These are phyloP conservation scores for Alternaria sp. DNA, from an alignment of 2,329 filamentous ascomycete genomes.

Conservation along the genomic window DNA sequence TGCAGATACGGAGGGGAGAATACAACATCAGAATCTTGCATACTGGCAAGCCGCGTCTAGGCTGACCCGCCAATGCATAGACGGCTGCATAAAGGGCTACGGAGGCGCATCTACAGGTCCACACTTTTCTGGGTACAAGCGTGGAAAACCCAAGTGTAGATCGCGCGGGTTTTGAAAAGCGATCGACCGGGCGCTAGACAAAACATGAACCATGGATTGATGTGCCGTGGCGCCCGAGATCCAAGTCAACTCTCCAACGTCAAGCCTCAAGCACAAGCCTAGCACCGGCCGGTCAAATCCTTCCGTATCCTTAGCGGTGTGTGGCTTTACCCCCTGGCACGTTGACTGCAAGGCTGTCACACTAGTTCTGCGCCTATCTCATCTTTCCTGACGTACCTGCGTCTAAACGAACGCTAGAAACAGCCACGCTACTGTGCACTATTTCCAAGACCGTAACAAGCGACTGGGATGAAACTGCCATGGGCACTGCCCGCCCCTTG, in stretches of 20 bases:
- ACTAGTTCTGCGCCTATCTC: constrained; percentile 13
- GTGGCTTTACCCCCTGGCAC: constrained; percentile 3
- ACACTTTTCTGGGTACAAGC: neutral
- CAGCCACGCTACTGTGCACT: neutral
- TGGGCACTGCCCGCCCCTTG: constrained; percentile 7
- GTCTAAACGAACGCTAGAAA: constrained; percentile 1
- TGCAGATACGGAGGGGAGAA: constrained; percentile 9
- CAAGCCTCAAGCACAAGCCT: neutral
- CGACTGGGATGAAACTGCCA: constrained; percentile 2
- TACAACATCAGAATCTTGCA: constrained; percentile 10
- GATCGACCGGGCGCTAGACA: constrained; percentile 17
- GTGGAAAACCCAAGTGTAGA: neutral
- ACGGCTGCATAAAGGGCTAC: neutral
- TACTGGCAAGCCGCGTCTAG: neutral
- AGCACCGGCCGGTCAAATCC: neutral
- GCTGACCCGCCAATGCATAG: neutral
- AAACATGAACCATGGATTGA: constrained; percentile 1
- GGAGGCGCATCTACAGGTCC: neutral
- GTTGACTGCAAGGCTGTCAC: constrained; percentile 12
- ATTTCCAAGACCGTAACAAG: neutral
- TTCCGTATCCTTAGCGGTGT: neutral
- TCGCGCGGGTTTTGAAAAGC: constrained; percentile 2
- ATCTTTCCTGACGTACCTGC: constrained; percentile 11
- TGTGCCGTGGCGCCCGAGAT: constrained; percentile 5
- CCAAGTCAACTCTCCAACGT: neutral